Evolutionary conservation across 2,329 filamentous ascomycete species (phyloP), one percentile per base, ranked within the genome.

Genomic region (Coniochaeta hoffmannii): DNA sequence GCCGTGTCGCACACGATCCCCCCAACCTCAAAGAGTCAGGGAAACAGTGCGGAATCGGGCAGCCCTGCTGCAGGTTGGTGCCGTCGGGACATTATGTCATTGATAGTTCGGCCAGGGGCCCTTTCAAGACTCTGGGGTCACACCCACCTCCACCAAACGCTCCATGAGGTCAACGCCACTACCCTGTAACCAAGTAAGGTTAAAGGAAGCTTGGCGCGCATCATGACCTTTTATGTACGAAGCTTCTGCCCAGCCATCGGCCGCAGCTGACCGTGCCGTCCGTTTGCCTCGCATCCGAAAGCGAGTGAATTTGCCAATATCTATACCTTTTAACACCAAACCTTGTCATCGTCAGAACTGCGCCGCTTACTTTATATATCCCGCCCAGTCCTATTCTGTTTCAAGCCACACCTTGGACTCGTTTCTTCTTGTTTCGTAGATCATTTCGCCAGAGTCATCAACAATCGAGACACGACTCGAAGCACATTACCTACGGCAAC

Each of bases 141-240:
- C 38, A n/a, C n/a, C n/a, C n/a, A n/a, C n/a, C n/a, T n/a, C n/a
- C n/a, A n/a, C n/a, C n/a, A n/a, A n/a, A 32, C 30, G 12, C 38
- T 26, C 14, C 10, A 46, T 46, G 41, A 46, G 41, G 19, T 46
- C 41, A 46, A 46, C 41, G 41, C 41, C 41, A 46, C 41, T 15
- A 15, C 4, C 22, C 22, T 26, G 22, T 22, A 46, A 28, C 30
- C 30, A 8, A n/a, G 30, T 12, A 32, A 32, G 30, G 41, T 17
- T 44, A 46, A n/a, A 46, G 41, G 41, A 46, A 46, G 41, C 41
- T 46, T 46, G 41, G 41, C 41, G 26, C 41, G 41, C 41, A 46
- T 46, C 41, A 46, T 46, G 24, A 46, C 19, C 19, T 26, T 44
- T 46, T 32, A 12, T 12, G 30, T 12, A 32, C 7, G 22, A 46